phyloP scores from a whole-genome alignment of 331 rosid species.

The Acacia concinna region DNA sequence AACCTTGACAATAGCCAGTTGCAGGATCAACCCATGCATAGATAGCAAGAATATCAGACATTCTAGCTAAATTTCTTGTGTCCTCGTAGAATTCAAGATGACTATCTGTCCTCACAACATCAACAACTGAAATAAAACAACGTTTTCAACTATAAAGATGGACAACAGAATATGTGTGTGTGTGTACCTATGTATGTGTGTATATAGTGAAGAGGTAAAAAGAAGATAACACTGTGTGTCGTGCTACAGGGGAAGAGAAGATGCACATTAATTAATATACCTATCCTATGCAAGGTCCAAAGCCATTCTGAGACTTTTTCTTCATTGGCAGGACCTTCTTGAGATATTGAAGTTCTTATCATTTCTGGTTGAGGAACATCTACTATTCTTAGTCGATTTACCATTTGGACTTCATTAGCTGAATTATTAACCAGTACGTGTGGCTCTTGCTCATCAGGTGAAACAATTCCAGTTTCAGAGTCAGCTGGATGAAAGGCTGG shows the following conservation, averaged over 20 bases:
- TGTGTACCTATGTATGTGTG: too few relatives aligned
- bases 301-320: conserved; percentile 89
- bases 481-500: conserved; percentile 39
- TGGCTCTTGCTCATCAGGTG: conserved; percentile 49
- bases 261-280: conserved; percentile 37
- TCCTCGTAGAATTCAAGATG: conserved; percentile 93
- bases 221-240: background rate
- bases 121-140: conserved; percentile 66
- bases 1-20: conserved; percentile 98
- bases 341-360: conserved; percentile 46
- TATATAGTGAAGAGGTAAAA: conserved; percentile 6
- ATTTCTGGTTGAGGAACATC: conserved; percentile 62
- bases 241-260: conserved; percentile 10
- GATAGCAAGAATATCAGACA: conserved; percentile 98
- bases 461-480: conserved; percentile 61
- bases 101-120: conserved; percentile 93
- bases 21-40: conserved; percentile 98
- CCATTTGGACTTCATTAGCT: conserved; percentile 43
- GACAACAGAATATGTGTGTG: background rate
- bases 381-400: conserved; percentile 62
- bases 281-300: conserved; percentile 95
- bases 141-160: conserved; percentile 35
- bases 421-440: conserved; percentile 34
- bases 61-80: conserved; percentile 83
- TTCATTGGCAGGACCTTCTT: conserved; percentile 46